Base-by-base conservation (phyloP, 2,329 filamentous ascomycete genomes). In the Aspergillaceae sp. region DNA sequence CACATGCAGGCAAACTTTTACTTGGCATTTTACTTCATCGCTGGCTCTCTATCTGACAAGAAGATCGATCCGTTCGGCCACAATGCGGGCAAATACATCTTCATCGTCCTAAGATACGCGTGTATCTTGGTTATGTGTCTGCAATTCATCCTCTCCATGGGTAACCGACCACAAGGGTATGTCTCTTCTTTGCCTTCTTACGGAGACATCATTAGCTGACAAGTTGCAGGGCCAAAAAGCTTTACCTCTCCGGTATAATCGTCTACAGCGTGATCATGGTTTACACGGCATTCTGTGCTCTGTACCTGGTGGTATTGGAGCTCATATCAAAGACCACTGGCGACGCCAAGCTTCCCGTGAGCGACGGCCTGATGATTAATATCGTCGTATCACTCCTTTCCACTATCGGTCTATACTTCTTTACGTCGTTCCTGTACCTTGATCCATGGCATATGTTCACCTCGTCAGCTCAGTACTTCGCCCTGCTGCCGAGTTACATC, bases 371-470 rank as follows among this genome's bases (percentile, higher is more conserved):
- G 49, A 95, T 98, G 72, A 92, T 90, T 49, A 97, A 97, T 68
- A 78, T 98, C 51, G 87, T 97, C 60, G 82, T 98, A 43, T 92
- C 86, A 5, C 84, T 86, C n/a, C 74, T 84, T 3, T 94, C 88
- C 2, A 98, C 92, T 0, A 72, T 96, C 36, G 92, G 94, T 1
- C 75, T 98, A 35, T 98, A 97, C 76, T 92, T 98, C 73, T 68
- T 95, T 70, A 95, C 94, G 83, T 92, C 86, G 27, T 88, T 98
- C 71, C 71, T 98, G 50, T 98, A 98, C 69, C 80, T 98, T 41
- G 94, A 98, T 57, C 92, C 92, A 0, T 98, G 92, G 92, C 92
- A 98, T 74, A 92, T 98, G 86, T 86, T 98, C 71, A 98, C 92
- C 8, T 91, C 84, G 0, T 83, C 87, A 0, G 80, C 77, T 0